Conservation (phyloP, 2,329 filamentous ascomycete genomes). For the Neonectria sp. region DNA sequence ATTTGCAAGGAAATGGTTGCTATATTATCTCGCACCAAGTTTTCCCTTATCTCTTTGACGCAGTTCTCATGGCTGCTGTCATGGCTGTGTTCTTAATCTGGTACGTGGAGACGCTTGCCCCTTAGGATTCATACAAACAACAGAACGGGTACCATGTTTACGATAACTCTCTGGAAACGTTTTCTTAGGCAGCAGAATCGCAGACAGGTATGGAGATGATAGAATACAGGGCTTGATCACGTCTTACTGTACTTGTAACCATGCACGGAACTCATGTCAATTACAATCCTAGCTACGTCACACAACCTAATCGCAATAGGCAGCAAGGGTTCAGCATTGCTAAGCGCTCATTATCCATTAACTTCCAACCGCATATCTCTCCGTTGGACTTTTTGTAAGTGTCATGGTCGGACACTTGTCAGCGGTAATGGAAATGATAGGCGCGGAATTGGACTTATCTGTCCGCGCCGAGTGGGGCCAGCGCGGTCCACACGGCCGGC, state of each 20-base stretch:
- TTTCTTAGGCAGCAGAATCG: too few species aligned
- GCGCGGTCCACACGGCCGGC: neutral
- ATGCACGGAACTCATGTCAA: neutral
- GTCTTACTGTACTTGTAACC: conserved; percentile 51
- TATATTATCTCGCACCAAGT: conserved; percentile 59
- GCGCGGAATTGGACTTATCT: conserved; percentile 8
- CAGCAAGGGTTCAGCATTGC: neutral
- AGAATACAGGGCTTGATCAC: neutral
- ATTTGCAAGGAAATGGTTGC: conserved; percentile 58
- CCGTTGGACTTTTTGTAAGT: neutral
- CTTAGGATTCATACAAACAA: too few species aligned
- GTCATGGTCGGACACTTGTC: neutral
- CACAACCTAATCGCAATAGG: too few species aligned
- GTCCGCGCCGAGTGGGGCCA: neutral
- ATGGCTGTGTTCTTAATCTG: conserved; percentile 42
- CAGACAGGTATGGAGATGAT: too few species aligned
- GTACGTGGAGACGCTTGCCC: too few species aligned
- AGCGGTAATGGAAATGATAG: neutral
- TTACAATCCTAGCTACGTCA: too few species aligned
- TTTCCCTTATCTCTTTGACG: conserved; percentile 62
- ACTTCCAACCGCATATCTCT: neutral
- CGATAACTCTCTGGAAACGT: too few species aligned
- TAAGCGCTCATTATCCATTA: neutral
- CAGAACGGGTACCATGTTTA: too few species aligned
- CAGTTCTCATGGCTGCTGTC: conserved; percentile 57